Base-by-base conservation (phyloP, 306 rosid species). In the Comarum palustre region DNA sequence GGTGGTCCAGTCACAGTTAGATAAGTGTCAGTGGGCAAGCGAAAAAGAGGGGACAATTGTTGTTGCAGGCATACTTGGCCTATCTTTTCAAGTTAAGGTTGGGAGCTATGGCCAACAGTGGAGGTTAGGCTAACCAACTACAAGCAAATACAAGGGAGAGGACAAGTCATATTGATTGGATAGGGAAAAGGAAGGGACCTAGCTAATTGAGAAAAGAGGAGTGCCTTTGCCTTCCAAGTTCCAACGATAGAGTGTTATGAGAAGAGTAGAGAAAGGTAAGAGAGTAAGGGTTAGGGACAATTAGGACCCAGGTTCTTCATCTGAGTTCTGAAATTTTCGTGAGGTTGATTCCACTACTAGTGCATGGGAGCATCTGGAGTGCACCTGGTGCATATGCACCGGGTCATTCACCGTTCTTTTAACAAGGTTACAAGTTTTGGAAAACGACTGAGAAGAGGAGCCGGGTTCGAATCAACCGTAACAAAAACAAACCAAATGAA, bases 271-370 rank as follows among this genome's bases (percentile, higher is more conserved):
- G 14, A 66, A n/a, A 42, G 43, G 71, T 66, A 42, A 43, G 64
- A 67, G 69, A 69, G 52, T 80, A 79, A 34, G 82, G 65, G 76
- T 27, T 74, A 32, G 81, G 55, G 74, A 68, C 77, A 68, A 74
- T 65, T 65, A 73, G 89, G 96, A 78, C 86, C 84, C 55, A 66
- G 64, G 43, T 52, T 85, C 81, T 76, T 82, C 39, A 14, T 54
- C 38, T 22, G 10, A 10, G 65, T 64, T 64, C 32, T 39, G 20
- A n/a, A 19, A 39, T 64, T 20, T 15, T 32, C 65, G 66, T 71
- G 54, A 8, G 27, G n/a, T 41, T 39, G 66, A 71, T 71, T 71
- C 75, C 66, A 58, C 43, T 58, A 27, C 48, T 17, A 13, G 67
- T 32, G 42, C 2, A 32, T 61, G 34, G 13, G 20, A 61, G 32